Evolutionary conservation across 169 alveolate genomes (phyloP).

Genomic region (Ichthyophthirius multifiliis): DNA sequence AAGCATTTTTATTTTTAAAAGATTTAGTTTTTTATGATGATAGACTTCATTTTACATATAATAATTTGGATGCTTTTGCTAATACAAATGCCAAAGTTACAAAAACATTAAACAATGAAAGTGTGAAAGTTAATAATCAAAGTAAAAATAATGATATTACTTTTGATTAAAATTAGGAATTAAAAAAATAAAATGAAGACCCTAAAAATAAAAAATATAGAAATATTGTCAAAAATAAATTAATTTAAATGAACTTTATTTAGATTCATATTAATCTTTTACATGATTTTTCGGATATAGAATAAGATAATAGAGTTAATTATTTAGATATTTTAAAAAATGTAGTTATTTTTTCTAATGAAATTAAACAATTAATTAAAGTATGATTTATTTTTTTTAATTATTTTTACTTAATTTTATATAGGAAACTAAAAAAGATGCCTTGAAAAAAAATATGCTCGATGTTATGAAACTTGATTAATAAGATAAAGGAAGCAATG

Average conservation of each 20-base stretch:
- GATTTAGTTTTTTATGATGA: slow-evolving; percentile 11
- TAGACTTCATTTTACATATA: background rate
- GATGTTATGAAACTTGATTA: background rate
- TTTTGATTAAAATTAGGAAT: background rate
- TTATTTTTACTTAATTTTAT: background rate
- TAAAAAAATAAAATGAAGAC: background rate
- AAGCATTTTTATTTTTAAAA: background rate
- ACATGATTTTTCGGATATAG: background rate
- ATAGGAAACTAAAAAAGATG: background rate
- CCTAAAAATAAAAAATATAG: background rate
- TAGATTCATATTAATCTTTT: background rate
- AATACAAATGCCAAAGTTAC: slow-evolving; percentile 11
- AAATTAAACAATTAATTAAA: background rate
- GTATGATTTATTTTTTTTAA: background rate
- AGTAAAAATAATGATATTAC: background rate
- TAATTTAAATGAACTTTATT: background rate
- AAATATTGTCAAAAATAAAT: slow-evolving; percentile 4
- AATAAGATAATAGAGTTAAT: background rate
- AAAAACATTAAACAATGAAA: background rate
- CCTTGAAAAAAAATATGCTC: background rate
- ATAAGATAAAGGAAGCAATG: background rate
- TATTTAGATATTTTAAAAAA: background rate
- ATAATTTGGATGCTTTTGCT: background rate
- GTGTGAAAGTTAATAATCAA: background rate
- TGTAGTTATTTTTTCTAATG: background rate